phyloP scores from a whole-genome alignment of 179 eudicot species.

The Silene vulgaris region DNA sequence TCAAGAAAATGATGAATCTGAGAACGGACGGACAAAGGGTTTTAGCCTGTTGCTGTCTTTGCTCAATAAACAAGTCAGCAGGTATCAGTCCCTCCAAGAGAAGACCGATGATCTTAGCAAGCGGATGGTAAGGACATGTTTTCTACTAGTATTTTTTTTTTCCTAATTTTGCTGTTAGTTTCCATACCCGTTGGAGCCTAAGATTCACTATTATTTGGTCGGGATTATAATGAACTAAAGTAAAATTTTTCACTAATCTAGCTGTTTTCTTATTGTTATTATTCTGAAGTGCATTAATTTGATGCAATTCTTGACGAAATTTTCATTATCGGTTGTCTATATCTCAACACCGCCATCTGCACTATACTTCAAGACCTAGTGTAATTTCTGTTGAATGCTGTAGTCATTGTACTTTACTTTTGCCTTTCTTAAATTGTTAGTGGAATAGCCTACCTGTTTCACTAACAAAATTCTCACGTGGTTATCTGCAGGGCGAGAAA shows the following conservation, averaged over 20 bases:
- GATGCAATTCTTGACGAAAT: too few species aligned
- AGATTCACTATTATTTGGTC: too few species aligned
- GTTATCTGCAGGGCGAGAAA: constrained; percentile 54
- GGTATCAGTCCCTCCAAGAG: constrained; percentile 82
- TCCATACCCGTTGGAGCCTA: too few species aligned
- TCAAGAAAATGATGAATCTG: constrained; percentile 28
- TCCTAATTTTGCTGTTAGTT: background rate
- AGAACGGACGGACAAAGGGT: constrained; percentile 30
- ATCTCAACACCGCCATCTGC: too few species aligned
- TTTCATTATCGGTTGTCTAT: too few species aligned
- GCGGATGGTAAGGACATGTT: constrained; percentile 59
- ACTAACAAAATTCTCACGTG: background rate
- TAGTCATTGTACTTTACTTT: too few species aligned
- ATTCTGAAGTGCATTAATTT: too few species aligned
- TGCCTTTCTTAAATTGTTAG: background rate
- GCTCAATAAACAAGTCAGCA: constrained; percentile 66
- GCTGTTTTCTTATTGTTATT: too few species aligned
- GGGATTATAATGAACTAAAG: too few species aligned
- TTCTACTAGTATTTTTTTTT: background rate
- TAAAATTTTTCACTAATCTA: too few species aligned
- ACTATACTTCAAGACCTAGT: too few species aligned
- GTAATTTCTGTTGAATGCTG: too few species aligned
- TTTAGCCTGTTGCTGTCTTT: constrained; percentile 46
- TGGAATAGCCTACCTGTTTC: background rate
- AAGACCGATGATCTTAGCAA: constrained; percentile 73